Conservation (phyloP, 2,329 filamentous ascomycete genomes). For the Akanthomyces uredinophilus region DNA sequence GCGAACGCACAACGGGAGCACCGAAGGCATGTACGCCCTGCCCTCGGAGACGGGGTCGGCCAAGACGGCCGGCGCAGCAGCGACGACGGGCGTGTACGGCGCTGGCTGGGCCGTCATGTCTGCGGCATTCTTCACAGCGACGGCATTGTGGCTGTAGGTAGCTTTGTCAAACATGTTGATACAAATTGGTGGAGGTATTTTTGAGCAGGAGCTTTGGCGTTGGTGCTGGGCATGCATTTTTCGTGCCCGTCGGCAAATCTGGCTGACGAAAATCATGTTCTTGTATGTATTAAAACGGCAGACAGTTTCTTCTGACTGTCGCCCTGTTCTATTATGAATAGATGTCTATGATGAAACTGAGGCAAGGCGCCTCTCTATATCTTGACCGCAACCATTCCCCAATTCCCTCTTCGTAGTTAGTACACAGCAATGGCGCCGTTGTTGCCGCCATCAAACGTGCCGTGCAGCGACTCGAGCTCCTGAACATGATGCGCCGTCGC, state of each 20-base stretch:
- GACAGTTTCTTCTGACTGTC: neutral
- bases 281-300: constrained; percentile 6
- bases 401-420: constrained; percentile 30
- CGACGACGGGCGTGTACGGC: neutral
- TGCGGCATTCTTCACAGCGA: neutral
- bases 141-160: neutral
- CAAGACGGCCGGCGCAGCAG: neutral
- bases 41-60: neutral
- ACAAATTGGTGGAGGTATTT: neutral
- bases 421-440: constrained; percentile 48
- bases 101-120: neutral
- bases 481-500: constrained; percentile 51
- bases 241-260: neutral
- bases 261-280: neutral
- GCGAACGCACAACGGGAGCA: constrained; percentile 6
- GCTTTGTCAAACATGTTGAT: neutral
- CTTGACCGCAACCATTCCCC: neutral
- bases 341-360: neutral
- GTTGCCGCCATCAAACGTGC: constrained; percentile 49
- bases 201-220: neutral
- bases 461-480: constrained; percentile 48
- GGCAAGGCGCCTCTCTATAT: neutral
- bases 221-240: neutral
- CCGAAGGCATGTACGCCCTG: neutral
- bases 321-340: constrained; percentile 2